Percentiles rank a stretch among this genome's conserved stretches.
Evolutionary conservation across 2,329 filamentous ascomycete genomes (phyloP).

Genomic region (Calonectria montana): DNA sequence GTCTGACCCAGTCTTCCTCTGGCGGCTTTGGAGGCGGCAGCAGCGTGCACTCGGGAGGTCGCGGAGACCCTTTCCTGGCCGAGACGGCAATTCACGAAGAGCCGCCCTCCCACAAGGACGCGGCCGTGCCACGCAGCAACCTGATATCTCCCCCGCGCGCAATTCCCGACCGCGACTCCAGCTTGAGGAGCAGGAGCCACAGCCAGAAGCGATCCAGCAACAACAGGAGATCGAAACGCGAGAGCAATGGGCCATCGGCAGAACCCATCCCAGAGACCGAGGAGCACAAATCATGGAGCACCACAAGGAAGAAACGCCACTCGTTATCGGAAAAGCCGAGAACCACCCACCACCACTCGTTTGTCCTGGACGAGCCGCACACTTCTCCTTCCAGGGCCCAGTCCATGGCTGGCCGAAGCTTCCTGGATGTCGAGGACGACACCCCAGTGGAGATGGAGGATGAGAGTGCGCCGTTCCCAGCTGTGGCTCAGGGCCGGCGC

Average conservation of each 20-base stretch:
- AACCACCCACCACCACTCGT: slow-evolving; percentile 29
- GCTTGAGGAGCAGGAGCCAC: slow-evolving; percentile 67
- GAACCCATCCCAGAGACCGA: slow-evolving; percentile 58
- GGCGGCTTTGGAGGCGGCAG: slow-evolving; percentile 52
- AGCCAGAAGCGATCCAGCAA: slow-evolving; percentile 65
- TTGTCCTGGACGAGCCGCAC: slow-evolving; percentile 39
- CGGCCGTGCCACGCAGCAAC: slow-evolving; percentile 39
- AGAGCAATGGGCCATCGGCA: slow-evolving; percentile 53
- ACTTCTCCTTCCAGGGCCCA: slow-evolving; percentile 30
- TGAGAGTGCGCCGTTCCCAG: slow-evolving; percentile 77
- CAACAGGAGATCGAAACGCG: slow-evolving; percentile 61
- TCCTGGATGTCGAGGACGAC: slow-evolving; percentile 47
- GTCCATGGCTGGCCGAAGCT: slow-evolving; percentile 33
- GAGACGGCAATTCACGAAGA: slow-evolving; percentile 69
- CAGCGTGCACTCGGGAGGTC: slow-evolving; percentile 50
- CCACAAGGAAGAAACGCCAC: slow-evolving; percentile 32
- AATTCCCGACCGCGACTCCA: slow-evolving; percentile 77
- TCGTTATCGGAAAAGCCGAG: slow-evolving; percentile 16
- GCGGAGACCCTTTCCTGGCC: slow-evolving; percentile 61
- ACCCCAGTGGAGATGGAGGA: slow-evolving; percentile 55
- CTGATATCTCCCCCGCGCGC: slow-evolving; percentile 58
- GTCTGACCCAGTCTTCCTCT: slow-evolving; percentile 33
- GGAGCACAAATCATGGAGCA: slow-evolving; percentile 45
- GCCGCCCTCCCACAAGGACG: slow-evolving; percentile 45
- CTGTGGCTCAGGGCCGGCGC: slow-evolving; percentile 71